Evolutionary conservation across 177 flowering plant genomes (phyloP).

Genomic region (Telopea speciosissima): DNA sequence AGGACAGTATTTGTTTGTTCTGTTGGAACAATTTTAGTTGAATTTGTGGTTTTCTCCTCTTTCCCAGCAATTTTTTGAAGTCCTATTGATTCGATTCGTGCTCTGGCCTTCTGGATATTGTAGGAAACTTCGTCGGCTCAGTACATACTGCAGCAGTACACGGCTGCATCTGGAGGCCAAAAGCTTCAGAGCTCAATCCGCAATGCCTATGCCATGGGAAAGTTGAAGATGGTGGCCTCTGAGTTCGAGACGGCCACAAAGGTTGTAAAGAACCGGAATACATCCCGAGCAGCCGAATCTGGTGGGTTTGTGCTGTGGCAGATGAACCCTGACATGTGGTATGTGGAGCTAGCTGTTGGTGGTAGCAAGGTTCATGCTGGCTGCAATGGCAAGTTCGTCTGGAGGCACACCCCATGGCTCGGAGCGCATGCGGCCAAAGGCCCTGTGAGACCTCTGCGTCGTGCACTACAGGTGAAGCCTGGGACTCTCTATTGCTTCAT

Average conservation of each 20-base stretch:
- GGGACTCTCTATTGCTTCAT: not conserved
- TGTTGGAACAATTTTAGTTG: conserved; percentile 1
- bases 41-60: not conserved
- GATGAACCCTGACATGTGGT: conserved; percentile 94
- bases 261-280: conserved; percentile 52
- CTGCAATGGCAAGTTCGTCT: conserved; percentile 82
- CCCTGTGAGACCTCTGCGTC: conserved; percentile 85
- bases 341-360: conserved; percentile 87
- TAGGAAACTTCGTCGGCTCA: conserved; percentile 93
- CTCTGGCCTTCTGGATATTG: conserved; percentile 7
- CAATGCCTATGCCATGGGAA: conserved; percentile 94
- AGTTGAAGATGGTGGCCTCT: conserved; percentile 75
- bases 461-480: conserved; percentile 75
- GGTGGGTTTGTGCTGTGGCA: conserved; percentile 94
- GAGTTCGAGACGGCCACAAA: conserved; percentile 78
- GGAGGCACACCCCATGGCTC: conserved; percentile 99
- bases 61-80: not conserved
- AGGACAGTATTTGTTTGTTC: no score
- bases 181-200: conserved; percentile 64
- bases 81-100: not conserved
- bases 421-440: conserved; percentile 93
- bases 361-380: conserved; percentile 93
- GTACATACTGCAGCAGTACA: conserved; percentile 86
- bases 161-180: conserved; percentile 82
- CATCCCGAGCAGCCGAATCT: conserved; percentile 59